Evolutionary conservation across 2,329 filamentous ascomycete genomes (phyloP), one percentile per base, ranked within the genome.

Genomic region (Aspergillus luchuensis): DNA sequence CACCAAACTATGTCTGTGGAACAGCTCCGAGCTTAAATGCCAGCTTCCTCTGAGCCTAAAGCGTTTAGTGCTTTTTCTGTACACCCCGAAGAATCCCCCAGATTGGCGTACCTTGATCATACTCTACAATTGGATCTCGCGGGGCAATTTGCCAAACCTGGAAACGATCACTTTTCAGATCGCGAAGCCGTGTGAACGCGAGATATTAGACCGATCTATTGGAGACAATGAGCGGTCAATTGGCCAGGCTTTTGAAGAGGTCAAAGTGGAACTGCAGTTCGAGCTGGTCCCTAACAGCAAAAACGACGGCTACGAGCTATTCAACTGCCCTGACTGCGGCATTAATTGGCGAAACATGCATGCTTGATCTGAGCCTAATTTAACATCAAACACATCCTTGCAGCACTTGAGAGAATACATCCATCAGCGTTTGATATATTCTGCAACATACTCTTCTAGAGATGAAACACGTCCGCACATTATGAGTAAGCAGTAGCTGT

Each of bases 21-120:
- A 21, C n/a, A 33, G 30, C 5, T n/a, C 43, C 0, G 47, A 54
- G 8, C 7, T 17, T 11, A 8, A 33, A 13, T 59, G 58, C 4
- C 45, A 43, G 23, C 52, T 60, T n/a, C 58, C 52, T 10, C 33
- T 4, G 7, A 47, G 45, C 11, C 15, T 60, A 11, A 28, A 55
- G 19, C 15, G 2, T 11, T 4, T 60, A 19, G 45, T 41, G 1
- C 43, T 60, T 5, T 45, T 41, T 2, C 36, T 38, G 19, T 56
- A 56, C 17, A 8, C n/a, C 11, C 45, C 38, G 23, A 5, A n/a
- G 5, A 25, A 11, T 5, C 5, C 4, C 1, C 58, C 45, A 15
- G 58, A 56, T 43, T 47, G 51, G 45, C 13, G 21, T 7, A 56
- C 47, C 0, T 11, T 60, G 17, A 13, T 28, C 2, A 19, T 60